phyloP scores from a whole-genome alignment of 2,329 filamentous ascomycete species.

The Neofusicoccum kwambonambiense region DNA sequence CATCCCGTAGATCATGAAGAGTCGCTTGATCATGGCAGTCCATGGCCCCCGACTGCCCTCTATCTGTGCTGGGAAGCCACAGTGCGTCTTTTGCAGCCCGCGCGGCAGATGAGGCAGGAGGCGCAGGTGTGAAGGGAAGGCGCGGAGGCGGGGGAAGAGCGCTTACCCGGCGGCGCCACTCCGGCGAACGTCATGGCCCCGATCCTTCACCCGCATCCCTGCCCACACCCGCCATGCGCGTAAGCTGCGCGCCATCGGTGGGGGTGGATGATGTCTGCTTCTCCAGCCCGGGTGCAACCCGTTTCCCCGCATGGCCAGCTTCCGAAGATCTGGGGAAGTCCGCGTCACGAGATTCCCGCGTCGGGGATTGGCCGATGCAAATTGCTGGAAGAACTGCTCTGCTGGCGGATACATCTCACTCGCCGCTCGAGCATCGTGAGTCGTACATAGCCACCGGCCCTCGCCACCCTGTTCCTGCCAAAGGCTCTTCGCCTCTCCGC shows the following conservation, averaged over 20 bases:
- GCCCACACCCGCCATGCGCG: neutral
- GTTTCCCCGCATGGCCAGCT: neutral
- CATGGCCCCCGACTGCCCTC: neutral
- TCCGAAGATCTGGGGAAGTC: neutral
- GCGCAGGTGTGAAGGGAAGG: neutral
- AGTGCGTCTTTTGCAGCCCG: neutral
- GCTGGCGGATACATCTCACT: too few species aligned
- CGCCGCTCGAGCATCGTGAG: too few species aligned
- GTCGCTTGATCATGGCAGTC: too few species aligned
- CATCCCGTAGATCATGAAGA: neutral
- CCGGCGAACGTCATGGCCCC: neutral
- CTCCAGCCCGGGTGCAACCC: neutral
- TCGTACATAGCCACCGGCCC: too few species aligned
- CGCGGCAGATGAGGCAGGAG: neutral
- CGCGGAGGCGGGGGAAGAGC: neutral
- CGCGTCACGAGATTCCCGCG: neutral
- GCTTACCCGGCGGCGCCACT: neutral
- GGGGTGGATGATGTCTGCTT: neutral
- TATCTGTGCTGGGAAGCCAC: neutral
- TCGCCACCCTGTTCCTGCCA: too few species aligned
- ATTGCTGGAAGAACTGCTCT: too few species aligned
- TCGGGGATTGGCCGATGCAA: neutral
- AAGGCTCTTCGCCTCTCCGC: neutral
- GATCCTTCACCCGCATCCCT: neutral
- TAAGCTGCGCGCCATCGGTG: slow-evolving; percentile 1